These are phyloP conservation scores for Phytopythium litorale DNA, from an alignment of 352 stramenopile genomes.

Conservation along the genomic window DNA sequence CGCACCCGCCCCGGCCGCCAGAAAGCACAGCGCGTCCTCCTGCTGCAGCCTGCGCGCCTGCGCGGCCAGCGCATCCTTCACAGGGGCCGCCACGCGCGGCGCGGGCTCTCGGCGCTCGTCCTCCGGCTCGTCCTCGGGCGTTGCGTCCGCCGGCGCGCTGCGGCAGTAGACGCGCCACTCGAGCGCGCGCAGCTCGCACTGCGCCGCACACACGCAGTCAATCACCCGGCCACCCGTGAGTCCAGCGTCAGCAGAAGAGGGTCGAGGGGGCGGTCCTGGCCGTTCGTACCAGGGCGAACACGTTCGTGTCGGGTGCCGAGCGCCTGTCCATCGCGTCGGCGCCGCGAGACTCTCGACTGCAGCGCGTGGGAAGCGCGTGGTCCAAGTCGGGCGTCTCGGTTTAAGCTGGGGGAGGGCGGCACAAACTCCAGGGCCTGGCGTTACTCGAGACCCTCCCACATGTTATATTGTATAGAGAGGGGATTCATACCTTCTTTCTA, in stretches of 20 bases:
- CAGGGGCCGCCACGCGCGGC: background rate
- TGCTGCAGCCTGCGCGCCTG: constrained; percentile 36
- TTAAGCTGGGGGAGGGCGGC: too few relatives aligned
- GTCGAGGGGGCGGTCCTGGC: too few relatives aligned
- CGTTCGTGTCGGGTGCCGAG: constrained; percentile 26
- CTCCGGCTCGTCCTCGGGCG: constrained; percentile 8
- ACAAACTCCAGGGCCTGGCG: too few relatives aligned
- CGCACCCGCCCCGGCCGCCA: constrained; percentile 6
- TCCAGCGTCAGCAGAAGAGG: too few relatives aligned
- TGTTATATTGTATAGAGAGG: too few relatives aligned
- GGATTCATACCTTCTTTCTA: too few relatives aligned
- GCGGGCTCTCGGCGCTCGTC: background rate
- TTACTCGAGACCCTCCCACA: too few relatives aligned
- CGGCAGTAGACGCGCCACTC: constrained; percentile 50
- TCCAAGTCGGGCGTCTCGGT: too few relatives aligned
- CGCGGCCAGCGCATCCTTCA: constrained; percentile 15
- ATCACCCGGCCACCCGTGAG: background rate
- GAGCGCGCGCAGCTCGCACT: constrained; percentile 43
- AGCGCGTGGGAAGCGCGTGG: too few relatives aligned
- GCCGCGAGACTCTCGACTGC: too few relatives aligned
- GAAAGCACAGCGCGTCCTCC: constrained; percentile 30
- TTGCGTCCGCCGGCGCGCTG: constrained; percentile 3
- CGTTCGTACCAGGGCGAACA: constrained; percentile 33
- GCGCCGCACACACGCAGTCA: constrained; percentile 3
- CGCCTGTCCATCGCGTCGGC: constrained; percentile 3